These are phyloP conservation scores for Dendrobium catenatum DNA, from an alignment of 106 monocot genomes.

Conservation along the genomic window DNA sequence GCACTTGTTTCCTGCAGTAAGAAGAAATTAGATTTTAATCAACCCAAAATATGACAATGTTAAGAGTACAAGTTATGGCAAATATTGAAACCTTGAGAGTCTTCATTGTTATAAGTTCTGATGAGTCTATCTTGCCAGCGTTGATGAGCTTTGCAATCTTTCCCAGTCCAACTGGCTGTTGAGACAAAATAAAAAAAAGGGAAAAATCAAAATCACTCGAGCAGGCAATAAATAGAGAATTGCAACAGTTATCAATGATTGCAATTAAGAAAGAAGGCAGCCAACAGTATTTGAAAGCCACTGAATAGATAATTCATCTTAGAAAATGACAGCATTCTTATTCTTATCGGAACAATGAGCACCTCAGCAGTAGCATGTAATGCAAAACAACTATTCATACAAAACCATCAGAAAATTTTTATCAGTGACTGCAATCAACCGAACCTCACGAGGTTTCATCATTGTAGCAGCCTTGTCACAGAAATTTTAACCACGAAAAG, in stretches of 20 bases:
- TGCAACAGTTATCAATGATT: background rate
- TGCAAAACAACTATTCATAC: too few species aligned
- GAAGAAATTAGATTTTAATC: background rate
- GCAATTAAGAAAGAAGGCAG: background rate
- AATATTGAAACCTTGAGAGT: slow-evolving; percentile 49
- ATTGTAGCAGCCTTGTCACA: too few species aligned
- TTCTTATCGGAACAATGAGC: background rate
- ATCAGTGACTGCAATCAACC: too few species aligned
- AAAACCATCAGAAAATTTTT: too few species aligned
- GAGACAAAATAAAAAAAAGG: background rate
- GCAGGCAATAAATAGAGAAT: background rate
- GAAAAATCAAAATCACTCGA: background rate
- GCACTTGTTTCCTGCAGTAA: slow-evolving; percentile 49
- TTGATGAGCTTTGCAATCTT: slow-evolving; percentile 72
- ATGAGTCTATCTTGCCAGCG: slow-evolving; percentile 68
- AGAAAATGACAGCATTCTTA: background rate
- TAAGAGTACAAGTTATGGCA: background rate
- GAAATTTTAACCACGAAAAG: too few species aligned
- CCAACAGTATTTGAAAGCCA: background rate
- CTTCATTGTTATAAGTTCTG: slow-evolving; percentile 69
- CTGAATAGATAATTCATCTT: background rate
- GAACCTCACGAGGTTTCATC: too few species aligned
- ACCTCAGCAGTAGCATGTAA: too few species aligned
- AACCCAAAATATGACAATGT: background rate
- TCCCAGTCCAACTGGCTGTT: slow-evolving; percentile 57